These are phyloP conservation scores for Penicillium verrucosum DNA, from an alignment of 2,329 filamentous ascomycete species.

Conservation along the genomic window DNA sequence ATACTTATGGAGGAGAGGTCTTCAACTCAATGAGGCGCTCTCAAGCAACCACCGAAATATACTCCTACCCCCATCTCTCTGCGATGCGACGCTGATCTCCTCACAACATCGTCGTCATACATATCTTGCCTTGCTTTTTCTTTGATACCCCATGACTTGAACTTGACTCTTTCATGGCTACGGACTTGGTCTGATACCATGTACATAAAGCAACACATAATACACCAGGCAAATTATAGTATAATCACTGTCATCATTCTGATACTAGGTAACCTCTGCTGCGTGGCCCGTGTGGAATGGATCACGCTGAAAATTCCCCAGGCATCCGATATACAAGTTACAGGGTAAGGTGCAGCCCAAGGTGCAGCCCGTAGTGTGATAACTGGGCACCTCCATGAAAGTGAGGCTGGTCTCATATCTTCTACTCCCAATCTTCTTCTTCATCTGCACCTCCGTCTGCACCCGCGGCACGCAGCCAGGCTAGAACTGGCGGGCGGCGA, in stretches of 20 bases:
- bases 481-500: no score
- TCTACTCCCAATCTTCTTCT: no score
- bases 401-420: no score
- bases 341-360: no score
- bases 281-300: not conserved
- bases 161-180: not conserved
- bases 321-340: no score
- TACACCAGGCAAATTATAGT: not conserved
- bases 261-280: not conserved
- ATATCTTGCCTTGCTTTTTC: not conserved
- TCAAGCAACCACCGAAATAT: not conserved
- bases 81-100: not conserved
- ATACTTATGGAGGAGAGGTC: no score
- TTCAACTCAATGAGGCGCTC: no score
- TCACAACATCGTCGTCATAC: not conserved
- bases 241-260: not conserved
- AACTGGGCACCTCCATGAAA: no score
- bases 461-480: no score
- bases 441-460: no score
- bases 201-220: not conserved
- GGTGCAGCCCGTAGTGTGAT: no score
- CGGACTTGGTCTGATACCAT: not conserved
- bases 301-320: not conserved
- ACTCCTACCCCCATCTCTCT: not conserved
- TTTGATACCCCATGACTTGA: not conserved